phyloP scores from a whole-genome alignment of 257 asterid genomes.

The Scutellaria baicalensis region DNA sequence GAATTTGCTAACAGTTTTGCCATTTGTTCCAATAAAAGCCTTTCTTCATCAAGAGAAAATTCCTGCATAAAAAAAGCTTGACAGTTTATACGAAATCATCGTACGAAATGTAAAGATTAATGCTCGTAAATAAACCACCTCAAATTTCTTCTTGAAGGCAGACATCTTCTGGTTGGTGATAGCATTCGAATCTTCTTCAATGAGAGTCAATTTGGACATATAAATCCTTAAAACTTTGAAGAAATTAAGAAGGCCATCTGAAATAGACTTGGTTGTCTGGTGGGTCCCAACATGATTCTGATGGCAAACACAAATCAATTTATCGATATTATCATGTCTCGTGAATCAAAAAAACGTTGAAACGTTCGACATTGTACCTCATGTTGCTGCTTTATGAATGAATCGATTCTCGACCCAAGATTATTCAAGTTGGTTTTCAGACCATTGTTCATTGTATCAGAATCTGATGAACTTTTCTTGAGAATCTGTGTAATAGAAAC shows the following conservation, averaged over 20 bases:
- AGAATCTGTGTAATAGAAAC: conserved; percentile 25
- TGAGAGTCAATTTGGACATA: conserved; percentile 31
- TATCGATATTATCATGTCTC: not conserved
- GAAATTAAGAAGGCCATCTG: conserved; percentile 26
- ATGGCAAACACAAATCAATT: not conserved
- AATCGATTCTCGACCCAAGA: conserved; percentile 26
- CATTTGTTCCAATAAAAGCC: conserved; percentile 34
- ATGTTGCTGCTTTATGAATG: conserved; percentile 31
- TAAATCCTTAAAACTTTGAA: conserved; percentile 30
- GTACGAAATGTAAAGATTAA: not conserved
- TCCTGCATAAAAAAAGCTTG: conserved; percentile 25
- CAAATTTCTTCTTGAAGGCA: conserved; percentile 32
- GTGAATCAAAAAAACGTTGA: not conserved
- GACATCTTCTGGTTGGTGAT: conserved; percentile 35
- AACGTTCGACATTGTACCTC: conserved; percentile 35
- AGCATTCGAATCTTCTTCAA: conserved; percentile 39
- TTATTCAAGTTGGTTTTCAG: conserved; percentile 26
- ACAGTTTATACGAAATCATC: not conserved
- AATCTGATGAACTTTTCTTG: conserved; percentile 26
- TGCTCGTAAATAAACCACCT: conserved; percentile 22
- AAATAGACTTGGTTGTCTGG: conserved; percentile 28
- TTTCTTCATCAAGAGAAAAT: conserved; percentile 43
- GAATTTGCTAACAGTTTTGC: conserved; percentile 42
- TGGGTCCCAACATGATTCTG: conserved; percentile 34
- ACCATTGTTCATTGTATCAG: conserved; percentile 22